Conservation (phyloP, 1,284 basidiomycete species). For the Pseudozyma tsukubaensis region DNA sequence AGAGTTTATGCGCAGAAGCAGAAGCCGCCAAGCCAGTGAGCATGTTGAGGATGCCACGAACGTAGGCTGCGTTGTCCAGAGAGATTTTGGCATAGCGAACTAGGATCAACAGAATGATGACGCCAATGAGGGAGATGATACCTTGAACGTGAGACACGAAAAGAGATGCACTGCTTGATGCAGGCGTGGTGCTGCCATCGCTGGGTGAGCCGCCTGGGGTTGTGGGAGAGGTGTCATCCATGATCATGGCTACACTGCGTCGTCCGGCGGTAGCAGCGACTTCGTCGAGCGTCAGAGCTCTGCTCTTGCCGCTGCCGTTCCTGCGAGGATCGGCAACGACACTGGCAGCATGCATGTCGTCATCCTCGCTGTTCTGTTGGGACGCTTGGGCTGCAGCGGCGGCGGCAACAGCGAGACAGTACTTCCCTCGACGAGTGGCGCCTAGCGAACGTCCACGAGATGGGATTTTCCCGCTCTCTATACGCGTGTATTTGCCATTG, state of each 20-base stretch:
- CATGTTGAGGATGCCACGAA: slow-evolving; percentile 47
- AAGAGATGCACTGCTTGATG: slow-evolving; percentile 16
- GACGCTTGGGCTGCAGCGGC: slow-evolving; percentile 15
- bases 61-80: slow-evolving; percentile 40
- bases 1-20: slow-evolving; percentile 47
- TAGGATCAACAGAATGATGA: slow-evolving; percentile 48
- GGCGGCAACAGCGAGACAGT: slow-evolving; percentile 31
- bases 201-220: neutral
- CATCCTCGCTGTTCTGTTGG: slow-evolving; percentile 8
- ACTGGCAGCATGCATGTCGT: slow-evolving; percentile 19
- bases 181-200: neutral
- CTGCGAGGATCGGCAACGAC: slow-evolving; percentile 11
- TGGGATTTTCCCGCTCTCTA: slow-evolving; percentile 36
- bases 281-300: slow-evolving; percentile 22
- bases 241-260: slow-evolving; percentile 41
- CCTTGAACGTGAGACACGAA: slow-evolving; percentile 44
- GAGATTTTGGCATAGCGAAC: slow-evolving; percentile 33
- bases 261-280: slow-evolving; percentile 30
- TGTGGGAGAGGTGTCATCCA: slow-evolving; percentile 28
- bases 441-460: slow-evolving; percentile 37
- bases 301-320: slow-evolving; percentile 1
- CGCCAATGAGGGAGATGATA: slow-evolving; percentile 40
- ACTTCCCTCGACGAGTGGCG: slow-evolving; percentile 31
- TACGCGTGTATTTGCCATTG: slow-evolving; percentile 46
- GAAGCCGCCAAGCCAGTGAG: slow-evolving; percentile 42